Base-by-base conservation (phyloP, 2,329 filamentous ascomycete species). In the Fusarium brachygibbosum region DNA sequence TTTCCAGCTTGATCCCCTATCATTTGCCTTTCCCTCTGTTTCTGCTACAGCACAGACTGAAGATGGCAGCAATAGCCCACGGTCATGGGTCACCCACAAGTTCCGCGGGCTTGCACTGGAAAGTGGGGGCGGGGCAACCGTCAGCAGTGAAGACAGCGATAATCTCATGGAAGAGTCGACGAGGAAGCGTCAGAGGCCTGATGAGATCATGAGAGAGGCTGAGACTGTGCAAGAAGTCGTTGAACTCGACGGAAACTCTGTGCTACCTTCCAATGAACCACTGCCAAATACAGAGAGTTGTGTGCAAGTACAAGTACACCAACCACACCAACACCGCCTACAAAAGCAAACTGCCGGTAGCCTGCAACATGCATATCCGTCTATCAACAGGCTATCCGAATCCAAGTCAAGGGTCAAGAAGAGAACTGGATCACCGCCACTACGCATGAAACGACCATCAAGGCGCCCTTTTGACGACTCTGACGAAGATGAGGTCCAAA, bases 61-160 rank as follows among this genome's bases (percentile, higher is more conserved):
- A 31, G 84, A 86, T 51, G 85, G 85, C 60, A 82, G 78, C 72
- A 81, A 77, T 67, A 88, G 86, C 66, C 86, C 86, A n/a, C 81
- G 83, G 55, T 83, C 83, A 41, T 82, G 77, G 55, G 84, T 88
- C 40, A 84, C 83, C 38, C 83, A 84, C 73, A 81, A 81, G 71
- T 87, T 88, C 76, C 80, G 81, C 51, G 83, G 85, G 58, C 80
- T 88, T 51, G 82, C 79, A 16, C 76, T 88, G 56, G 78, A 75
- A 70, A 74, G 77, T 75, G 84, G 83, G 80, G 83, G 81, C 78
- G 84, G 82, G 81, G 82, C 69, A 61, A 69, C 75, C 56, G 70
- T 74, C 61, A 66, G 63, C 56, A 58, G 65, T 60, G 68, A 75
- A 37, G 74, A 74, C 34, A 67, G 59, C 48, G 77, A 79, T 66